phyloP scores from a whole-genome alignment of 2,329 filamentous ascomycete species.

The Polytolypa hystricis region DNA sequence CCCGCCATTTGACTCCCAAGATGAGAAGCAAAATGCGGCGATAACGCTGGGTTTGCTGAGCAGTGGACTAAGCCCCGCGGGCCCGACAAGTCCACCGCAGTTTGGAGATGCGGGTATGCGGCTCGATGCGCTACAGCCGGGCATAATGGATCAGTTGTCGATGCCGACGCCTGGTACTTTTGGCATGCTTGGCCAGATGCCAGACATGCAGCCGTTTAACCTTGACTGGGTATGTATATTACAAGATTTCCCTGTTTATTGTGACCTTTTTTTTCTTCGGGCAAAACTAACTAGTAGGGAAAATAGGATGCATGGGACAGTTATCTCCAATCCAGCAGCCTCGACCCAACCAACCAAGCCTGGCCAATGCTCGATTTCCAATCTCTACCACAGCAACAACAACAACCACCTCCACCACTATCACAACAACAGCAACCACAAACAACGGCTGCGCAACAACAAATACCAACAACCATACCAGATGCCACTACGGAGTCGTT shows the following conservation, averaged over 20 bases:
- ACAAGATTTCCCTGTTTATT: background rate
- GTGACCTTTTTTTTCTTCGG: background rate
- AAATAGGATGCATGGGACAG: slow-evolving; percentile 56
- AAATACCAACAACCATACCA: too few relatives aligned
- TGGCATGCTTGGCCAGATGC: slow-evolving; percentile 44
- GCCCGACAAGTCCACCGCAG: slow-evolving; percentile 18
- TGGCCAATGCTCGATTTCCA: slow-evolving; percentile 1
- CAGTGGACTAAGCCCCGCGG: slow-evolving; percentile 46
- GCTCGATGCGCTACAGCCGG: slow-evolving; percentile 13
- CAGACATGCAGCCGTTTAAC: slow-evolving; percentile 44
- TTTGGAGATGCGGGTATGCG: slow-evolving; percentile 22
- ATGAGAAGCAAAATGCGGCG: slow-evolving; percentile 53
- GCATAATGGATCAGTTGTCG: slow-evolving; percentile 23
- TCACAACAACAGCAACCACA: too few relatives aligned
- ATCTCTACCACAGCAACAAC: slow-evolving; percentile 1
- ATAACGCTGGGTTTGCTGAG: slow-evolving; percentile 62
- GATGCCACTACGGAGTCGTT: too few relatives aligned
- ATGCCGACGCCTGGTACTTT: slow-evolving; percentile 43
- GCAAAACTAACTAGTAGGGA: background rate
- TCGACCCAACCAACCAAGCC: slow-evolving; percentile 24
- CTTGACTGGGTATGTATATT: slow-evolving; percentile 54
- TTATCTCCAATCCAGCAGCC: slow-evolving; percentile 50
- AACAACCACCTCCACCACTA: too few relatives aligned
- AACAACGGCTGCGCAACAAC: too few relatives aligned
- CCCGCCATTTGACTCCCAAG: slow-evolving; percentile 31